Evolutionary conservation across 805 yeast genomes (phyloP).

Genomic region (Metschnikowia lochheadii): DNA sequence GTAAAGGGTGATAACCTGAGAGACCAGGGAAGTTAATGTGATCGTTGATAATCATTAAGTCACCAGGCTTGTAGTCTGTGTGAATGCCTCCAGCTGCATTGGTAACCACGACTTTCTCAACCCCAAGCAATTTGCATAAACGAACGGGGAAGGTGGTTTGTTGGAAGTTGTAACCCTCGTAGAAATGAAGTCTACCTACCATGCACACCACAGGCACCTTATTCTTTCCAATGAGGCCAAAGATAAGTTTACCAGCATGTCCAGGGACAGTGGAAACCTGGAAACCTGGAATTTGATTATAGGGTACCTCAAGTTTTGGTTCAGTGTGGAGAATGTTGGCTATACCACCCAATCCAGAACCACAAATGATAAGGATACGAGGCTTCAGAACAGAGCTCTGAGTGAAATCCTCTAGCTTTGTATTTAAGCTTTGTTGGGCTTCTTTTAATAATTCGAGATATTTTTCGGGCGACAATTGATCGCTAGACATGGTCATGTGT

Average conservation of each 20-base stretch:
- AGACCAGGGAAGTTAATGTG: conserved; percentile 91
- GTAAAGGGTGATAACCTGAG: conserved; percentile 80
- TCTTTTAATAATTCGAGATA: conserved; percentile 19
- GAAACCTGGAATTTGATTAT: conserved; percentile 75
- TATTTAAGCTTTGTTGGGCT: conserved; percentile 18
- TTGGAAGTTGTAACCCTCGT: conserved; percentile 84
- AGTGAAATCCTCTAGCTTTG: conserved; percentile 9
- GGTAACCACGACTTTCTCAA: conserved; percentile 68
- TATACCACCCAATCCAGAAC: conserved; percentile 91
- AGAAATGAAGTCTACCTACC: conserved; percentile 90
- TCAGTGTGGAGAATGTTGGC: conserved; percentile 47
- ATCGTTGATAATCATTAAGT: conserved; percentile 84
- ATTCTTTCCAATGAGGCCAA: conserved; percentile 69
- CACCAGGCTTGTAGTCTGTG: conserved; percentile 67
- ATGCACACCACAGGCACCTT: conserved; percentile 81
- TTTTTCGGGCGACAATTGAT: conserved; percentile 16
- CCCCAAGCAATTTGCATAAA: conserved; percentile 61
- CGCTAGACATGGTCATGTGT: conserved; percentile 3
- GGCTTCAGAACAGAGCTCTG: conserved; percentile 37
- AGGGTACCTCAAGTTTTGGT: conserved; percentile 51
- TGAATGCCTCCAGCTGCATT: conserved; percentile 95
- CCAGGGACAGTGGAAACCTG: conserved; percentile 82
- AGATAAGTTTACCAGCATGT: conserved; percentile 76
- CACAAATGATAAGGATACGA: conserved; percentile 77
- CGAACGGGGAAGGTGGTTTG: conserved; percentile 86